Percentiles rank a stretch among this genome's conserved stretches.
Conservation (phyloP, 1,284 basidiomycete genomes). For the Pyrrhoderma lamaoense region DNA sequence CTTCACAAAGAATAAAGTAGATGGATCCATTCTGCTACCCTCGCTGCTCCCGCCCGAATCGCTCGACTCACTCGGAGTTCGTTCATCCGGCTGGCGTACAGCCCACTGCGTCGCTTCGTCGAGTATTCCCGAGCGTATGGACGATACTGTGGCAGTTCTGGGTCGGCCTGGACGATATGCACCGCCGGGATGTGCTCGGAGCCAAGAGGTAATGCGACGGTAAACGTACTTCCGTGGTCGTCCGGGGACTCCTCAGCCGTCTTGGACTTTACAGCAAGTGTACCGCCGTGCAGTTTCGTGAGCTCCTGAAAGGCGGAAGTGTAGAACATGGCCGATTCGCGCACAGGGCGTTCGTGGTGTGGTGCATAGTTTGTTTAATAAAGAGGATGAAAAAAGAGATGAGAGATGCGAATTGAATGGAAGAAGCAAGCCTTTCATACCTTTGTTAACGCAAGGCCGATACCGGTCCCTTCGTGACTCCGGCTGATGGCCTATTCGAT, state of each 20-base stretch:
- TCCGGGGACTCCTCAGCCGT: slow-evolving; percentile 18
- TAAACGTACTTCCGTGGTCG: slow-evolving; percentile 25
- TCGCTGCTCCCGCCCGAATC: slow-evolving; percentile 21
- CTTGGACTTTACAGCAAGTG: slow-evolving; percentile 21
- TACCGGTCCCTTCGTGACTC: slow-evolving; percentile 29
- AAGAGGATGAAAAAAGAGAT: background rate
- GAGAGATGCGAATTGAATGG: background rate
- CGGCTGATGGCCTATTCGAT: slow-evolving; percentile 22
- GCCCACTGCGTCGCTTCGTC: slow-evolving; percentile 27
- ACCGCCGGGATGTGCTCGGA: slow-evolving; percentile 24
- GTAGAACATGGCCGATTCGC: too few relatives aligned
- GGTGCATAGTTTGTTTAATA: too few relatives aligned
- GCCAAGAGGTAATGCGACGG: slow-evolving; percentile 25
- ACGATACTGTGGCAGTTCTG: slow-evolving; percentile 15
- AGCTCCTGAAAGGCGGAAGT: slow-evolving; percentile 20
- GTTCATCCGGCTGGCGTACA: slow-evolving; percentile 14
- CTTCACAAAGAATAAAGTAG: slow-evolving; percentile 22
- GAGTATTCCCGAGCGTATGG: slow-evolving; percentile 24
- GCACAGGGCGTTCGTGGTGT: too few relatives aligned
- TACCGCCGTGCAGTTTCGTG: slow-evolving; percentile 26
- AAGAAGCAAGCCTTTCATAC: slow-evolving; percentile 2
- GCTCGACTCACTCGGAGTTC: slow-evolving; percentile 20
- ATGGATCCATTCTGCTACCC: slow-evolving; percentile 18
- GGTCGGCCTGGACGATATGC: slow-evolving; percentile 22
- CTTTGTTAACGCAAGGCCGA: slow-evolving; percentile 27